Percentiles rank a stretch among this genome's conserved stretches.
These are phyloP conservation scores for Suillus occidentalis DNA, from an alignment of 768 basidiomycete genomes.

Conservation along the genomic window DNA sequence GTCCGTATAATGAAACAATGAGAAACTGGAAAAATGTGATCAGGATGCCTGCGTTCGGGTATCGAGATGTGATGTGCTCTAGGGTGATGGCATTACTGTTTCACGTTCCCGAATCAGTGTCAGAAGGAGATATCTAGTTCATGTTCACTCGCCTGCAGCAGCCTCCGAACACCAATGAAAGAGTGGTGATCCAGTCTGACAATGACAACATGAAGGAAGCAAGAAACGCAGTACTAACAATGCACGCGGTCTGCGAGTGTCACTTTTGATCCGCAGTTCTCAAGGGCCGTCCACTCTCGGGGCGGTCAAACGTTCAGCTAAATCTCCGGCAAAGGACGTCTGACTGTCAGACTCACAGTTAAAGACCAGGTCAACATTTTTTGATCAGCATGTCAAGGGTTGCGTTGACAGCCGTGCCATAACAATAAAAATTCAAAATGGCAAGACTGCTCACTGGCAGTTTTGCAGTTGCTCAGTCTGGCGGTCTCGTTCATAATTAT, in stretches of 20 bases:
- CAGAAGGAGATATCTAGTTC: conserved; percentile 1
- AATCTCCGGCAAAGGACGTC: background rate
- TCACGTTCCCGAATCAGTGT: background rate
- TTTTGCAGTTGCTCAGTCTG: background rate
- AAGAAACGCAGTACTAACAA: background rate
- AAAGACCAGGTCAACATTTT: background rate
- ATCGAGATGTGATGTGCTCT: conserved; percentile 67
- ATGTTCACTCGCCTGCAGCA: conserved; percentile 67
- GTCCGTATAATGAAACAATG: conserved; percentile 69
- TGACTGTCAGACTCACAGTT: background rate
- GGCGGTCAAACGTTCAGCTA: background rate
- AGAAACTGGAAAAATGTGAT: conserved; percentile 89
- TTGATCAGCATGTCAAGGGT: background rate
- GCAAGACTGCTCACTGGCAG: background rate
- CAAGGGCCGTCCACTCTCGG: background rate
- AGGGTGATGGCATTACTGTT: conserved; percentile 75
- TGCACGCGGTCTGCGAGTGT: background rate
- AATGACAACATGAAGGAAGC: conserved; percentile 16
- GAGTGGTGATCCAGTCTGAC: conserved; percentile 57
- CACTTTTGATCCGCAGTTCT: background rate
- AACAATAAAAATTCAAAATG: background rate
- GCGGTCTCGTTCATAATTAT: background rate
- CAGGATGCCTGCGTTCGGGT: conserved; percentile 74
- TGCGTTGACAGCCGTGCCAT: background rate
- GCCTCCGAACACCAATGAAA: conserved; percentile 83